Evolutionary conservation across 805 yeast species (phyloP), one percentile per base, ranked within the genome.

Genomic region (Ogataea neopini): DNA sequence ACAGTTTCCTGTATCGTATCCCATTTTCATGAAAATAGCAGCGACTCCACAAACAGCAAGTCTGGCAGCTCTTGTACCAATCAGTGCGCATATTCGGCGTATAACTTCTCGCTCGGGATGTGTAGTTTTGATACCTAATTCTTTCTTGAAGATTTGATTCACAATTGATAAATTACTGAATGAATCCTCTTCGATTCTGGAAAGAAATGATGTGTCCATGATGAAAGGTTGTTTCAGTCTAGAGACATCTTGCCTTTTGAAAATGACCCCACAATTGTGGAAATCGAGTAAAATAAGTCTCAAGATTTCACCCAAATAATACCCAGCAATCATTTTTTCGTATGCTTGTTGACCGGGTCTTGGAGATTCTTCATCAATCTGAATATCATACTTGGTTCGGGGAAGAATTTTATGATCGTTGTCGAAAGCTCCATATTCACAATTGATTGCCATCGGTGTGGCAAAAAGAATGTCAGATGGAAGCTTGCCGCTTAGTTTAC

Each of bases 381-480:
- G 76, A 46, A 83, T 64, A 69, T 92, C 99, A 68, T 82, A 92
- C 67, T 84, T 84, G 57, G 96, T 91, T 73, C 97, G 82, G 64
- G 98, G 98, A 59, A 92, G 77, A 29, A 84, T 79, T 8, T 58
- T 49, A 62, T 86, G 95, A 70, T 89, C 97, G 66, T 89, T 91
- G 69, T 92, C 98, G 66, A 92, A 92, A 6, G 97, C 92, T 63
- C 99, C 98, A 73, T 92, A 92, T 74, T 92, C 99, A 76, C 97
- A 90, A 77, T 92, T 92, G 68, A 92, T 92, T 46, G 97, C 97
- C 96, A 92, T 91, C 53, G 85, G 83, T 36, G 86, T 76, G 42
- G 79, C 79, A 8, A 66, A 68, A 32, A 23, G 64, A 57, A 89
- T 78, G 63, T 88, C 96, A 17, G 69, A 72, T 25, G 81, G 77